Evolutionary conservation across 495 filamentous ascomycete species (phyloP).

Genomic region (Penicillium macrosclerotiorum): DNA sequence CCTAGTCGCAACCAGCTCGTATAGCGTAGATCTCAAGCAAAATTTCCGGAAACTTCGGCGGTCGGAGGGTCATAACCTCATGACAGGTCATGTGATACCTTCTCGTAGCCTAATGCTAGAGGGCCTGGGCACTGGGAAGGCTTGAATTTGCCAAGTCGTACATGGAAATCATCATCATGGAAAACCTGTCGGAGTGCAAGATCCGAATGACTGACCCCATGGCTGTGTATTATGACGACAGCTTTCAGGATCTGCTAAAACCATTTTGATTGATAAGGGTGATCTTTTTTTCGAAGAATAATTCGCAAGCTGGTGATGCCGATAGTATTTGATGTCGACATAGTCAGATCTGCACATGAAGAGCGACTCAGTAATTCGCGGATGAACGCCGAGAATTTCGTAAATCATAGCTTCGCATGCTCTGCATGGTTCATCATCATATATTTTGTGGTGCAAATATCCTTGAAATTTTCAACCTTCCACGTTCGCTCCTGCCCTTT

Average conservation of each 20-base stretch:
- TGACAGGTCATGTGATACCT: constrained; percentile 5
- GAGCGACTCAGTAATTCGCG: constrained; percentile 15
- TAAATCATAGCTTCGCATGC: constrained; percentile 14
- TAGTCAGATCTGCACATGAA: not conserved
- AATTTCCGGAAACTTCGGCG: constrained; percentile 5
- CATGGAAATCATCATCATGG: not conserved
- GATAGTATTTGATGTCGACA: constrained; percentile 14
- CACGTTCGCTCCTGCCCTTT: too few species aligned
- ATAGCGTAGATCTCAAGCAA: constrained; percentile 10
- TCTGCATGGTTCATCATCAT: too few species aligned
- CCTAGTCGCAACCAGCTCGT: constrained; percentile 2
- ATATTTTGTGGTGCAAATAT: too few species aligned
- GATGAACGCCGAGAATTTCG: constrained; percentile 9
- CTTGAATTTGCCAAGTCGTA: constrained; percentile 1
- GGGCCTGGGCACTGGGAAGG: constrained; percentile 1
- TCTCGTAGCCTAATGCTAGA: constrained; percentile 5
- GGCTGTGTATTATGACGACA: constrained; percentile 10
- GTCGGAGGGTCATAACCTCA: constrained; percentile 4
- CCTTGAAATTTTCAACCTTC: too few species aligned
- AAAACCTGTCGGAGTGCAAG: constrained; percentile 7
- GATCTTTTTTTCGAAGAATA: constrained; percentile 10
- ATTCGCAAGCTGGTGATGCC: constrained; percentile 7
- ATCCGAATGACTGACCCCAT: constrained; percentile 16
- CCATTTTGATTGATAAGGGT: constrained; percentile 9
- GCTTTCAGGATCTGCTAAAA: constrained; percentile 18